Percentiles rank a stretch among this genome's conserved stretches.
These are phyloP conservation scores for Chaetomium fimeti DNA, from an alignment of 495 filamentous ascomycete genomes.

Conservation along the genomic window DNA sequence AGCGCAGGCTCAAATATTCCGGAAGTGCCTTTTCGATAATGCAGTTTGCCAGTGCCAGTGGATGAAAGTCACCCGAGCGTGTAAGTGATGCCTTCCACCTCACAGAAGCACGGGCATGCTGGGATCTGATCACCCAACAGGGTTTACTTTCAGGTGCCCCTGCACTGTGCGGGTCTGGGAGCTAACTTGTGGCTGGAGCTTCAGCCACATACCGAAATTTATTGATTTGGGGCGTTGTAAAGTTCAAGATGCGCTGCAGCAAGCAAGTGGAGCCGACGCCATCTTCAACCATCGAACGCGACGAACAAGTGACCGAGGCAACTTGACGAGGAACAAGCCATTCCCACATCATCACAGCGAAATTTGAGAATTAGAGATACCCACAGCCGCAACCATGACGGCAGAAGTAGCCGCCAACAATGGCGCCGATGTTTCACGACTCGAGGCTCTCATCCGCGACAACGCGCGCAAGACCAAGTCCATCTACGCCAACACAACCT, in stretches of 20 bases:
- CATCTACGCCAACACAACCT: constrained; percentile 39
- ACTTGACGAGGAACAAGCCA: not conserved
- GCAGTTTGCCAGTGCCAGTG: too few relatives aligned
- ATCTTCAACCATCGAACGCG: constrained; percentile 21
- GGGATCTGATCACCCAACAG: constrained; percentile 19
- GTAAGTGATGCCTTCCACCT: constrained; percentile 37
- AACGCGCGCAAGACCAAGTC: constrained; percentile 45
- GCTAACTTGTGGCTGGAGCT: constrained; percentile 27
- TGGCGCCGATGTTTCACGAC: constrained; percentile 30
- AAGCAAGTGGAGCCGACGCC: constrained; percentile 19
- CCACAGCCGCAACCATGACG: constrained; percentile 24
- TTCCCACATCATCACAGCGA: not conserved
- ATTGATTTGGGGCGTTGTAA: constrained; percentile 16
- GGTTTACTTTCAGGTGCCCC: not conserved
- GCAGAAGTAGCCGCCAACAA: constrained; percentile 31
- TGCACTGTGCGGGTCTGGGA: constrained; percentile 26
- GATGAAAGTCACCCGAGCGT: constrained; percentile 25
- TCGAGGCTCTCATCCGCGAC: constrained; percentile 41
- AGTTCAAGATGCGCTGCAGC: not conserved
- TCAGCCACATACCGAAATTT: constrained; percentile 30
- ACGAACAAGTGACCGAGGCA: not conserved
- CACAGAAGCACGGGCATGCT: constrained; percentile 3
- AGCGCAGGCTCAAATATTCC: not conserved
- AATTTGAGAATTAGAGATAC: not conserved
- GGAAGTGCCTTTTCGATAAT: not conserved